Base-by-base conservation (phyloP, 2,329 filamentous ascomycete genomes). In the Xylariaceae sp. region DNA sequence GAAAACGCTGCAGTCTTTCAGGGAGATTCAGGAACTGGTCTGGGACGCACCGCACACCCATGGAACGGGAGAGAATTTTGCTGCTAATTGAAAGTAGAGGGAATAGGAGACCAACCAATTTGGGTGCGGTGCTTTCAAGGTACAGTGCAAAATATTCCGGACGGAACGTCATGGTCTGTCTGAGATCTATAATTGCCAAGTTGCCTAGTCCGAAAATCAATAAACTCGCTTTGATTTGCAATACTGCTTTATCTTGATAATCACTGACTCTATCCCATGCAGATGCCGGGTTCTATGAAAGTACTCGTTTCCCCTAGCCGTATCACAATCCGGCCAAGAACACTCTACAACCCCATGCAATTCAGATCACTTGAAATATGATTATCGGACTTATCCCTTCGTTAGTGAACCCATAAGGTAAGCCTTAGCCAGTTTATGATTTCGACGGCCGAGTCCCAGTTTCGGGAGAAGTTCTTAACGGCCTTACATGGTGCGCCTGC, bases 201-300 rank as follows among this genome's bases (percentile, higher is more conserved):
- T 53, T 30, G 44, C 48, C 43, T 42, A 36, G 47, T 48, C 43
- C 37, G n/a, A 37, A 48, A 46, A 59, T 52, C 46, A 58, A 56
- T 54, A 54, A 50, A 29, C 26, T 58, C 41, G 51, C 56, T 56
- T 54, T 49, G 45, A 52, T 51, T 51, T 56, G 39, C 49, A 53
- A 26, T 15, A 12, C 3, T 44, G 26, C 26, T n/a, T n/a, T 34
- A 26, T 29, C 12, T 19, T 10, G 9, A 8, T 34, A 34, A 34
- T 34, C 32, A 26, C 26, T 26, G 8, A n/a, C n/a, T 26, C 5
- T 8, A 26, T 26, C 5, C 26, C 26, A 26, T 26, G 5, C 26
- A n/a, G n/a, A n/a, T n/a, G n/a, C 26, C 26, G 8, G 26, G 26
- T 26, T 8, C 5, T 8, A 26, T 8, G 26, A 8, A 26, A 26